phyloP scores from a whole-genome alignment of 2,329 filamentous ascomycete species.

The Acrodontium crateriforme region DNA sequence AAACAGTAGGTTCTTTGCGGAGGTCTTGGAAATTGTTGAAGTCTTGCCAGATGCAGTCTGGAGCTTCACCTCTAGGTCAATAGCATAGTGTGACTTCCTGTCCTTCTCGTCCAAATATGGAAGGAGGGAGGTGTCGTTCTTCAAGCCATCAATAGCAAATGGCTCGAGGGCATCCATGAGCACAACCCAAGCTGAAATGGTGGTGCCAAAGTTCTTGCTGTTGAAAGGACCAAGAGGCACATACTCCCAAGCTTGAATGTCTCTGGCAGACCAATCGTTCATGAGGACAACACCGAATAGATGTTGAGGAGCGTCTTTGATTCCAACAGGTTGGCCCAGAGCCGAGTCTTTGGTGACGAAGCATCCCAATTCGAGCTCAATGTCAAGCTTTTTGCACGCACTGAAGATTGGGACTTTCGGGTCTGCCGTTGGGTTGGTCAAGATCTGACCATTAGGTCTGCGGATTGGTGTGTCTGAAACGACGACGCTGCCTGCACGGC shows the following conservation, averaged over 20 bases:
- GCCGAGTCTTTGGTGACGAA: conserved; percentile 54
- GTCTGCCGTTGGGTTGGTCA: conserved; percentile 47
- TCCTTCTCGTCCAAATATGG: conserved; percentile 52
- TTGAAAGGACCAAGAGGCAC: conserved; percentile 72
- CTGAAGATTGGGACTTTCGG: conserved; percentile 50
- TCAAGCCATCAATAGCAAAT: conserved; percentile 42
- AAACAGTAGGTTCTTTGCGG: conserved; percentile 57
- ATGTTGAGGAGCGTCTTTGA: conserved; percentile 52
- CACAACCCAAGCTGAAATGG: conserved; percentile 67
- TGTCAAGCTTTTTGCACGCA: conserved; percentile 54
- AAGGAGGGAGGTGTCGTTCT: conserved; percentile 41
- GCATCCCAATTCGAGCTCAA: conserved; percentile 68
- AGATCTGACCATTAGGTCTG: conserved; percentile 63
- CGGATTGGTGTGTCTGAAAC: conserved; percentile 58
- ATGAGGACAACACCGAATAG: conserved; percentile 71
- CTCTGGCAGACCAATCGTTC: conserved; percentile 78
- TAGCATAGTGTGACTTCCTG: conserved; percentile 50
- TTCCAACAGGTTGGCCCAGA: conserved; percentile 49
- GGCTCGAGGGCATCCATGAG: conserved; percentile 61
- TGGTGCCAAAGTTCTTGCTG: conserved; percentile 69
- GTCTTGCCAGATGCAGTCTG: conserved; percentile 33
- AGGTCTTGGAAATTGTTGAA: conserved; percentile 41
- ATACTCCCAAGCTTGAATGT: conserved; percentile 77
- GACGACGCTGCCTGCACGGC: conserved; percentile 61
- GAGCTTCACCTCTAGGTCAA: conserved; percentile 53